These are phyloP conservation scores for Trypanosoma cruzi DNA, from an alignment of 208 protist genomes.

Conservation along the genomic window DNA sequence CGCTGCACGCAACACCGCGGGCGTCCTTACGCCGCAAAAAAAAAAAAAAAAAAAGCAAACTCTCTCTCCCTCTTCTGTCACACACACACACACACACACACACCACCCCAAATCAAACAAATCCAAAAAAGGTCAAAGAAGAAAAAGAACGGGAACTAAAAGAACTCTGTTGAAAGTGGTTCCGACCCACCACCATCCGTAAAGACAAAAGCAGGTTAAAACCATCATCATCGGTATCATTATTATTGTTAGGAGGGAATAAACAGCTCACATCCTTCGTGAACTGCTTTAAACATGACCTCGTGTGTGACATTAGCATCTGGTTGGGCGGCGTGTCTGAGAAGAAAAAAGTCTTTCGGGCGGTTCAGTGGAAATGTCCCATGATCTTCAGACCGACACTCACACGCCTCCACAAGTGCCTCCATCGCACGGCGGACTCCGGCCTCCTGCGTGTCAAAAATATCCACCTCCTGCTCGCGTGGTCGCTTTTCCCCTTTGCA, in stretches of 20 bases:
- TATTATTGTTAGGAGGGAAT: background rate
- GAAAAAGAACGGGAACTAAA: background rate
- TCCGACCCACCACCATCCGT: background rate
- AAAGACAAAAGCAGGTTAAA: background rate
- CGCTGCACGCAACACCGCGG: too few species aligned
- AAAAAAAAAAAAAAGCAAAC: slow-evolving; percentile 10
- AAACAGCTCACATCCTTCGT: slow-evolving; percentile 24
- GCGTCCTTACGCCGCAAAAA: background rate
- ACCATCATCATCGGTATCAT: background rate
- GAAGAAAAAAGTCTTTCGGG: slow-evolving; percentile 31
- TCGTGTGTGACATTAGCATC: slow-evolving; percentile 8
- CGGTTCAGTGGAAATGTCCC: slow-evolving; percentile 30
- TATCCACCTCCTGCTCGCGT: slow-evolving; percentile 5
- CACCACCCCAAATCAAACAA: background rate
- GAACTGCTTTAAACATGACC: slow-evolving; percentile 18
- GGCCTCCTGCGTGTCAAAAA: background rate
- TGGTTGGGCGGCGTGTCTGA: background rate
- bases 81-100: too few species aligned
- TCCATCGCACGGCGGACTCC: slow-evolving; percentile 10
- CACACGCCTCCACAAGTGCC: slow-evolving; percentile 30
- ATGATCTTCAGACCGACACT: slow-evolving; percentile 17
- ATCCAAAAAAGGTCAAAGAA: background rate
- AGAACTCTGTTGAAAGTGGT: background rate
- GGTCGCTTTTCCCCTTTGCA: slow-evolving; percentile 6
- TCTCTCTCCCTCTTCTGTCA: too few species aligned